phyloP scores from a whole-genome alignment of 1,139 yeast genomes.

The Protomyces arabidopsidicola region DNA sequence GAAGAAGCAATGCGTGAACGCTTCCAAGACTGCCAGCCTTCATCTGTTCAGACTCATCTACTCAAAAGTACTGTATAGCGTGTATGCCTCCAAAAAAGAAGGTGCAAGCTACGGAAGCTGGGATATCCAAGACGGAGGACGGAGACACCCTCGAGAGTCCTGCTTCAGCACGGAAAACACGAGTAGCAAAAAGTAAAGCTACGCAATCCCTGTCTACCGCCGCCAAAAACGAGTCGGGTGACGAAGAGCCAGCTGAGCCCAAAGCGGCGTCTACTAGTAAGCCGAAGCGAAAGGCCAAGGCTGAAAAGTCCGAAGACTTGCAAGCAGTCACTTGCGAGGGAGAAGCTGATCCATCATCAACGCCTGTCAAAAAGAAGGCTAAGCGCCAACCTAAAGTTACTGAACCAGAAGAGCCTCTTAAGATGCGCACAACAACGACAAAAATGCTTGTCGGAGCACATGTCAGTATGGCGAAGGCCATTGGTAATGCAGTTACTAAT shows the following conservation, averaged over 20 bases:
- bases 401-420: constrained; percentile 14
- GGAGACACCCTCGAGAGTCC: neutral
- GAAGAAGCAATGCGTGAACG: too few relatives aligned
- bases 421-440: constrained; percentile 14
- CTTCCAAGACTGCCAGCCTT: too few relatives aligned
- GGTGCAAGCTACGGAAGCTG: neutral
- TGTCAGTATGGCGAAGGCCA: constrained; percentile 46
- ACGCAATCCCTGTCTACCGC: neutral
- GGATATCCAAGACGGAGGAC: neutral
- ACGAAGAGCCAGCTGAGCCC: neutral
- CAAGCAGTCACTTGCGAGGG: neutral
- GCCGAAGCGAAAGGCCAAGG: neutral
- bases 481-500: constrained; percentile 69
- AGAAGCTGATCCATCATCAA: neutral
- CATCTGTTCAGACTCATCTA: too few relatives aligned
- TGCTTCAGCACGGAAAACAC: neutral
- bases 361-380: neutral
- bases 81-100: neutral
- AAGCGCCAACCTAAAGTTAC: constrained; percentile 6
- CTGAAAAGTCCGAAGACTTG: neutral
- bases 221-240: neutral
- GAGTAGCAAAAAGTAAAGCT: neutral
- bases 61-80: too few relatives aligned
- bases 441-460: constrained; percentile 61
- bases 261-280: neutral